Evolutionary conservation across 352 stramenopile species (phyloP), one percentile per base, ranked within the genome.

Genomic region (Vaucheria bursata): DNA sequence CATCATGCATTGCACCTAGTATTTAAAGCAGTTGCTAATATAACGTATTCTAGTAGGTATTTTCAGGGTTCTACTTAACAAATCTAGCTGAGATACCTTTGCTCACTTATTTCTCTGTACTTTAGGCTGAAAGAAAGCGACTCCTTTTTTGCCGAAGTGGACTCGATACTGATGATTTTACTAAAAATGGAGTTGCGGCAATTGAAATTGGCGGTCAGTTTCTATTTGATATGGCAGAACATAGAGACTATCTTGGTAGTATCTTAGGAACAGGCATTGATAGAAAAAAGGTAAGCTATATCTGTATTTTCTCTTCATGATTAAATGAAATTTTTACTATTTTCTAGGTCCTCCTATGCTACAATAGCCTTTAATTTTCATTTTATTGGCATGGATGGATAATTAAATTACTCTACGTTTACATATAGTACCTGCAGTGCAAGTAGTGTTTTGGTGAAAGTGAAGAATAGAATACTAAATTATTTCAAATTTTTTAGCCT

Each of bases 121-220:
- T 69, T 34, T 65, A 84, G 76, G 79, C 79, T 4, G 79, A 84
- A n/a, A 36, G 79, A 34, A 66, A 69, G 69, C 79, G 79, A 5
- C 38, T 83, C 3, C 82, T 84, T 29, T 67, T 84, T 68, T 32
- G 66, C 0, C 67, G 75, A 18, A 69, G 71, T 12, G 71, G 73
- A 0, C 67, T 66, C 7, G 66, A 72, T 35, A 34, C 52, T 65
- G 29, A 29, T 0, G 34, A 66, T n/a, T 40, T 49, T 6, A 25
- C 78, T 31, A 59, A 79, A 29, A 18, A 29, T 32, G 67, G 75
- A 34, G 70, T 84, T 25, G 67, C 53, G 36, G 73, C 79, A 33
- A 7, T 84, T 8, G 75, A 80, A 45, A 73, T 84, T 32, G 79
- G 76, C 35, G 79, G 79, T 18, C 75, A 84, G 53, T 84, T 84